Conservation (phyloP, 305 asterid species). For the Salvia sclarea region DNA sequence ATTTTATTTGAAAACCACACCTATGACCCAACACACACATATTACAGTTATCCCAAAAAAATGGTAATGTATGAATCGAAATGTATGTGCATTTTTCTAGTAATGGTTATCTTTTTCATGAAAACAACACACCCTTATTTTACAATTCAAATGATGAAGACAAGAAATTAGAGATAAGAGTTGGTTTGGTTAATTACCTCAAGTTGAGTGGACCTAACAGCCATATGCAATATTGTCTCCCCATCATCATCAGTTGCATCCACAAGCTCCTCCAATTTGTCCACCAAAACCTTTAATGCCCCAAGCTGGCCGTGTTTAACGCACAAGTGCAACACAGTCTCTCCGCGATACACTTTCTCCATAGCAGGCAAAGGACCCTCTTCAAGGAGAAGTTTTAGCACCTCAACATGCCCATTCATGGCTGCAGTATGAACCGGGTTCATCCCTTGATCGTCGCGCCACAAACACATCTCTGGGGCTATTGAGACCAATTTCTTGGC, state of each 20-base stretch:
- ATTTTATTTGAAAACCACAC: too few species aligned
- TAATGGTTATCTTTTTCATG: too few species aligned
- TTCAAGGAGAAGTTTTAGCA: neutral
- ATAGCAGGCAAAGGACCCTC: neutral
- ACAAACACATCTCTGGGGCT: neutral
- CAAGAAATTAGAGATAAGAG: too few species aligned
- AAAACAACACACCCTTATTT: neutral
- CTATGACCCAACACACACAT: too few species aligned
- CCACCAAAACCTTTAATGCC: neutral
- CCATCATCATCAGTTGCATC: neutral
- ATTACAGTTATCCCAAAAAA: too few species aligned
- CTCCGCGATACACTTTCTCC: neutral
- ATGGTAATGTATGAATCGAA: too few species aligned
- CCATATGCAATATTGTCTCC: neutral
- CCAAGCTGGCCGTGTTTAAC: neutral
- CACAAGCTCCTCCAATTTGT: neutral
- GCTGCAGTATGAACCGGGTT: slow-evolving; percentile 18
- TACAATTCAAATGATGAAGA: too few species aligned
- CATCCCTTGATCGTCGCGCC: neutral
- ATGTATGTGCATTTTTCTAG: too few species aligned
- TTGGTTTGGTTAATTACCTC: neutral
- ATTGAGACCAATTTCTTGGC: neutral
- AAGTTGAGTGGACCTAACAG: neutral
- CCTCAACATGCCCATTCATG: neutral
- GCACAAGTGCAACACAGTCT: neutral